Conservation (phyloP, 352 stramenopile species). For the Phytophthora vignae region DNA sequence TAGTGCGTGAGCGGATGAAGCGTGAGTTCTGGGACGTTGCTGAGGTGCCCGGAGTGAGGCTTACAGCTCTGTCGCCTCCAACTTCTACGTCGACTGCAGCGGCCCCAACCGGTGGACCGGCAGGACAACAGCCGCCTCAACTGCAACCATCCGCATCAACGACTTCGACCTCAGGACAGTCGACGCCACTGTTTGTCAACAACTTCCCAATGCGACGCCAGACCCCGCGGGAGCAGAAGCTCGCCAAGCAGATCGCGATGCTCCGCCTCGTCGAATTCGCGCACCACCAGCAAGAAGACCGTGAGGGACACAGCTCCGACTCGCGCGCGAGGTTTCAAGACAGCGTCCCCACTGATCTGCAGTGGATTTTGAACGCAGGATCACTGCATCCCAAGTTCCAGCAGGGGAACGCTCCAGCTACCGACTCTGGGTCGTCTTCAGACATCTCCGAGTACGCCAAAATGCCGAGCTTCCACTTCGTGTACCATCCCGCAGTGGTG, state of each 20-base stretch:
- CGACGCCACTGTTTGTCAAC: slow-evolving; percentile 56
- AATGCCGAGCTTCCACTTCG: slow-evolving; percentile 64
- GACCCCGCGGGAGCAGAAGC: slow-evolving; percentile 53
- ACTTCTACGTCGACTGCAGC: not conserved
- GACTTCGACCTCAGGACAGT: slow-evolving; percentile 8
- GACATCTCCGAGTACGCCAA: slow-evolving; percentile 43
- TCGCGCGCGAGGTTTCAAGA: slow-evolving; percentile 56
- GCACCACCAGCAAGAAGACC: slow-evolving; percentile 64
- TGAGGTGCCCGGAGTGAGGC: slow-evolving; percentile 65
- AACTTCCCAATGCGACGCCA: slow-evolving; percentile 87
- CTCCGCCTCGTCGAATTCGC: slow-evolving; percentile 73
- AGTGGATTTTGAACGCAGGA: slow-evolving; percentile 69
- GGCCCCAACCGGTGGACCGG: not conserved
- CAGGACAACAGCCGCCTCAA: not conserved
- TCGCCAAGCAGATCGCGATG: slow-evolving; percentile 61
- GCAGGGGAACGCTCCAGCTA: slow-evolving; percentile 4
- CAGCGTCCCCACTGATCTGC: slow-evolving; percentile 53
- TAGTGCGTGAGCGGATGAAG: slow-evolving; percentile 89
- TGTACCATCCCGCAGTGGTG: slow-evolving; percentile 90
- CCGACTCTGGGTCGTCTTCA: not conserved
- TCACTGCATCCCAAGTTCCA: slow-evolving; percentile 48
- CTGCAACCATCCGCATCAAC: slow-evolving; percentile 3
- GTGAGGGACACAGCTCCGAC: slow-evolving; percentile 24
- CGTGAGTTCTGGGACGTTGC: slow-evolving; percentile 92
- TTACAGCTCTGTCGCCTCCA: slow-evolving; percentile 64